Evolutionary conservation across 805 yeast species (phyloP).

Genomic region (Saturnispora besseyi): DNA sequence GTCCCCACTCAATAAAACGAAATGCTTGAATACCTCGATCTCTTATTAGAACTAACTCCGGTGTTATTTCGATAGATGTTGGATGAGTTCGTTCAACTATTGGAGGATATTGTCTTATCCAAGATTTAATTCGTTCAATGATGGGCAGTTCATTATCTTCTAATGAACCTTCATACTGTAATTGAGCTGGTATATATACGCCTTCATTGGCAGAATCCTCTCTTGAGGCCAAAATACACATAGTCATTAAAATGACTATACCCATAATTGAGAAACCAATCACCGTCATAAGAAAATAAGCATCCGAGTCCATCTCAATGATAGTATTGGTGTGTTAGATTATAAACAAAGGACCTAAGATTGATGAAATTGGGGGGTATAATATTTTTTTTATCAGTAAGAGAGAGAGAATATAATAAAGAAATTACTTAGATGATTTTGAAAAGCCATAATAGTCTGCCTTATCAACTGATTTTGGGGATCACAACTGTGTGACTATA

Average conservation of each 20-base stretch:
- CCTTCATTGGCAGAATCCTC: background rate
- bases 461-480: no score
- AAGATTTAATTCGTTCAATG: background rate
- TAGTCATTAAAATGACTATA: background rate
- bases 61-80: slow-evolving; percentile 19
- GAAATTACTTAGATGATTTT: no score
- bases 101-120: background rate
- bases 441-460: no score
- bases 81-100: background rate
- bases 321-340: background rate
- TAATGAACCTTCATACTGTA: background rate
- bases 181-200: background rate
- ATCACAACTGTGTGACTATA: no score
- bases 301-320: background rate
- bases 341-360: background rate
- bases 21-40: slow-evolving; percentile 30
- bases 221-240: background rate
- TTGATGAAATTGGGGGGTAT: no score
- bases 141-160: background rate
- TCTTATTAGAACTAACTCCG: slow-evolving; percentile 25
- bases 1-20: slow-evolving; percentile 25
- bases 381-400: background rate
- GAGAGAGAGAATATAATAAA: background rate
- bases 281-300: background rate
- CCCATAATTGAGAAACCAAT: background rate